Percentiles rank a stretch among this genome's conserved stretches.
Evolutionary conservation across 2,329 filamentous ascomycete species (phyloP).

Genomic region (Talaromyces sp.): DNA sequence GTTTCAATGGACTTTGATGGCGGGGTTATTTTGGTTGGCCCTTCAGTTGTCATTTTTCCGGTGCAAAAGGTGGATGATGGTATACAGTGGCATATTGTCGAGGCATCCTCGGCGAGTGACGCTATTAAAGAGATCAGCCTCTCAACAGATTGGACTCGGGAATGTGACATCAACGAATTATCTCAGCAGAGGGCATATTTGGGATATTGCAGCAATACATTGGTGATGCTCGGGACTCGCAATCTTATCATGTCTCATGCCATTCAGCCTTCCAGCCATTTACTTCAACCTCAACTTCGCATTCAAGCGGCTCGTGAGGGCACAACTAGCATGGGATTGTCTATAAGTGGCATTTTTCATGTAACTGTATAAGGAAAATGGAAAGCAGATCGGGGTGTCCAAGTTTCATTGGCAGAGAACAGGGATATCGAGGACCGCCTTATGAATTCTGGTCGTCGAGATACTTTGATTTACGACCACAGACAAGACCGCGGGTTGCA

Average conservation of each 20-base stretch:
- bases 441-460: not conserved
- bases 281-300: not conserved
- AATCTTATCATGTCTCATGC: not conserved
- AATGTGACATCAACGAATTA: not conserved
- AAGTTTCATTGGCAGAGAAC: not conserved
- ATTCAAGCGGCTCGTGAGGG: slow-evolving; percentile 20
- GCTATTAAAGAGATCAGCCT: not conserved
- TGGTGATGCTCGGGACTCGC: not conserved
- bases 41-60: not conserved
- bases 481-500: not conserved
- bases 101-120: not conserved
- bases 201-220: not conserved
- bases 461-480: not conserved
- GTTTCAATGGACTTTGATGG: not conserved
- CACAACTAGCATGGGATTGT: slow-evolving; percentile 7
- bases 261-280: not conserved
- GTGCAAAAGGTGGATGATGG: not conserved
- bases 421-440: not conserved
- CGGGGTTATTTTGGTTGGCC: not conserved
- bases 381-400: not conserved
- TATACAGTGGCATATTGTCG: not conserved
- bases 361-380: not conserved
- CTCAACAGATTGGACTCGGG: not conserved
- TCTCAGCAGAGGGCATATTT: not conserved
- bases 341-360: not conserved